Conservation (phyloP, 768 basidiomycete genomes). For the Termitomyces sp. region DNA sequence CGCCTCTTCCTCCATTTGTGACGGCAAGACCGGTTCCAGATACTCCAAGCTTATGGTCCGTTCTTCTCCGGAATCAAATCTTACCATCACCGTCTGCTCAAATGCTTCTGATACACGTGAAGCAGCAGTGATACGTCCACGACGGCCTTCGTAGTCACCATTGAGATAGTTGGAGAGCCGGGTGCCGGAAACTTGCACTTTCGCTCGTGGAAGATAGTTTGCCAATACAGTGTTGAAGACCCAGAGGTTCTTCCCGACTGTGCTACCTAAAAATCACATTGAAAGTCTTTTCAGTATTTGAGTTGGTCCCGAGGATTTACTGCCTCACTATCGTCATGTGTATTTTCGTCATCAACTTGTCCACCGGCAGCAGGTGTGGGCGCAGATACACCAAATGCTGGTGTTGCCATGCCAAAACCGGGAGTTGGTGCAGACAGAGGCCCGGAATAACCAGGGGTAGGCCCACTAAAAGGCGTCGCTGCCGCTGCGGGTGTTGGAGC, state of each 20-base stretch:
- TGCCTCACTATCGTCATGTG: background rate
- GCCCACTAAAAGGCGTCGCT: conserved; percentile 22
- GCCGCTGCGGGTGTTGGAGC: conserved; percentile 50
- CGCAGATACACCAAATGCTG: conserved; percentile 7
- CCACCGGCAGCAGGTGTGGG: conserved; percentile 9
- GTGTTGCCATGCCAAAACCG: conserved; percentile 3
- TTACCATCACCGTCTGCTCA: conserved; percentile 19
- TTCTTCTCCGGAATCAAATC: conserved; percentile 25
- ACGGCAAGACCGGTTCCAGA: conserved; percentile 34
- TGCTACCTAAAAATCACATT: background rate
- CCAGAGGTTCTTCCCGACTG: conserved; percentile 13
- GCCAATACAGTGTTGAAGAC: conserved; percentile 16
- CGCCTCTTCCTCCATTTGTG: conserved; percentile 38
- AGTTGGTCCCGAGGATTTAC: no score
- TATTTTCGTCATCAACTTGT: conserved; percentile 2
- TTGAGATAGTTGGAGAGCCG: conserved; percentile 17
- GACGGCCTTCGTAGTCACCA: conserved; percentile 23
- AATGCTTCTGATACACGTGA: conserved; percentile 19
- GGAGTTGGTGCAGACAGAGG: conserved; percentile 12
- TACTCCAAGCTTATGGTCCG: conserved; percentile 33
- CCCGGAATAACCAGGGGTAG: conserved; percentile 24
- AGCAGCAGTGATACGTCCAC: conserved; percentile 22
- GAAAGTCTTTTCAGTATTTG: background rate
- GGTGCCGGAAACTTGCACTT: conserved; percentile 12
- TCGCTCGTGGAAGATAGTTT: conserved; percentile 11